phyloP scores from a whole-genome alignment of 2,329 filamentous ascomycete genomes.

The Aureobasidium sp. region DNA sequence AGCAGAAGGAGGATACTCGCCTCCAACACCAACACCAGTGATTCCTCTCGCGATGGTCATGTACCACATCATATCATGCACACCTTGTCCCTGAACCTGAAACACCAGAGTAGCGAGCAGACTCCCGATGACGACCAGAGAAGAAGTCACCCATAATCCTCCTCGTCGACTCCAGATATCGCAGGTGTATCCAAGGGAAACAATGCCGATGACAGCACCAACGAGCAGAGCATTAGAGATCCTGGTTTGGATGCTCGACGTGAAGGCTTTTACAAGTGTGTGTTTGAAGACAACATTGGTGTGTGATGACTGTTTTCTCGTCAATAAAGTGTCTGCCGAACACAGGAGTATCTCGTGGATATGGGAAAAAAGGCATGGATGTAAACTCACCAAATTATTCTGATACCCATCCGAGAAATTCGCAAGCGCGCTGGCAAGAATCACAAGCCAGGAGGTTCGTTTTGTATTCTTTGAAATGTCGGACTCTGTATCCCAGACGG shows the following conservation, averaged over 20 bases:
- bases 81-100: conserved; percentile 22
- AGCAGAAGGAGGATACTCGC: conserved; percentile 43
- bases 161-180: conserved; percentile 27
- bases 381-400: conserved; percentile 21
- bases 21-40: conserved; percentile 28
- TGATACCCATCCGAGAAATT: conserved; percentile 30
- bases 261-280: conserved; percentile 24
- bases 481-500: background rate
- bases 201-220: conserved; percentile 27
- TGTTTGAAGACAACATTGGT: conserved; percentile 30
- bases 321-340: background rate
- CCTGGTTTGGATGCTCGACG: conserved; percentile 24
- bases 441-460: conserved; percentile 11
- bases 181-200: conserved; percentile 26
- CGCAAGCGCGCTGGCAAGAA: conserved; percentile 23
- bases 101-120: conserved; percentile 32
- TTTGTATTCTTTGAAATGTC: conserved; percentile 1
- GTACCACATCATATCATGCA: conserved; percentile 46
- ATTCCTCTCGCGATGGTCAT: conserved; percentile 43
- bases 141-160: conserved; percentile 27
- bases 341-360: too few relatives aligned
- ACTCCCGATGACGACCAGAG: conserved; percentile 26
- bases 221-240: conserved; percentile 29
- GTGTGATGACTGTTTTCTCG: conserved; percentile 18
- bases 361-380: background rate